Base-by-base conservation (phyloP, 1,284 basidiomycete genomes). In the Kwoniella shivajii region DNA sequence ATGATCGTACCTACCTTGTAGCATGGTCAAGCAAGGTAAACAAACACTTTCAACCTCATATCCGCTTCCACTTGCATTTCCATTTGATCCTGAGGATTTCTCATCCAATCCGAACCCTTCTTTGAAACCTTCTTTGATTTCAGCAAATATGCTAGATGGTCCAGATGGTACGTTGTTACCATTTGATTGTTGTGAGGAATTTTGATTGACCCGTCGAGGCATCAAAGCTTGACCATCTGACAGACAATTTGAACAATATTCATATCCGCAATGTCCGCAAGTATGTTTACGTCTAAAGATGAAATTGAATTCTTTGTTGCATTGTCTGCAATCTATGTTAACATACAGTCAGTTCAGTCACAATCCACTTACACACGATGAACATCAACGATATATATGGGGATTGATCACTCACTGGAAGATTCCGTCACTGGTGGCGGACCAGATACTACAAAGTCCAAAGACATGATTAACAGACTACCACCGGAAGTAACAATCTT, bases 261-360 rank as follows among this genome's bases (percentile, higher is more conserved):
- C 65, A 57, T 75, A 77, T 11, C 77, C 77, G 64, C 77, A 78
- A 52, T 76, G 74, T 11, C 70, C 70, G 56, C 77, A 78, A 3
- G 60, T 54, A 36, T 72, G 67, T n/a, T 71, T 57, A 48, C 74
- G 63, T 20, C 76, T 66, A 51, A 70, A 73, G 22, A 78, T 54
- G 1, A 68, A 65, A 59, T 75, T 77, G 58, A 78, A 78, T 4
- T 69, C 65, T 55, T 73, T 74, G 7, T 49, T 66, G 56, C 77
- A 78, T 61, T 75, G 64, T 46, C 75, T 65, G 44, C 77, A 78
- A 7, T 61, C 76, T 77, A 45, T 24, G 24, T 22, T 24, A 16
- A n/a, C 20, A 7, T 29, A 33, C 24, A n/a, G n/a, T n/a, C n/a
- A n/a, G n/a, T n/a, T n/a, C n/a, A n/a, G n/a, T n/a, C n/a, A n/a